Evolutionary conservation across 106 monocot species (phyloP).

Genomic region (Allium fistulosum): DNA sequence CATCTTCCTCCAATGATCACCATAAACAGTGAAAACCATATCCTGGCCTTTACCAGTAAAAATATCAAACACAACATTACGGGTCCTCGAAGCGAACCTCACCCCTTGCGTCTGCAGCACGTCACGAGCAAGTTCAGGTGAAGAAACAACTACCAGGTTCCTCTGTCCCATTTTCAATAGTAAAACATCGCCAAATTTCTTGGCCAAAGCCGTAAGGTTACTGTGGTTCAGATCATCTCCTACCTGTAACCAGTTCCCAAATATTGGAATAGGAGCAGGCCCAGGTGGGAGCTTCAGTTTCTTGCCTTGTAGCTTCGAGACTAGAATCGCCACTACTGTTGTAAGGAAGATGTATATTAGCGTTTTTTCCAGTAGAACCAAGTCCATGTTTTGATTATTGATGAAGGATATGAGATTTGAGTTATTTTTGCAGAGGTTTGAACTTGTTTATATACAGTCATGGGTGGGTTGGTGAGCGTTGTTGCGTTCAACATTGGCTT

Average conservation of each 20-base stretch:
- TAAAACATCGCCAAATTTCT: slow-evolving; percentile 50
- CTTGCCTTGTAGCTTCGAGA: slow-evolving; percentile 65
- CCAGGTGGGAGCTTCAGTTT: slow-evolving; percentile 63
- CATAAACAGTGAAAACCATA: slow-evolving; percentile 89
- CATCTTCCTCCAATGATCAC: slow-evolving; percentile 90
- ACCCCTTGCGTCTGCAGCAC: slow-evolving; percentile 79
- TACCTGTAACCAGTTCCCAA: slow-evolving; percentile 82
- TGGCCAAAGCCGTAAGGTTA: slow-evolving; percentile 51
- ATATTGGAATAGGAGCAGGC: slow-evolving; percentile 47
- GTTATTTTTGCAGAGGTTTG: too few relatives aligned
- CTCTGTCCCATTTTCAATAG: slow-evolving; percentile 69
- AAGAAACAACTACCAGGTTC: slow-evolving; percentile 67
- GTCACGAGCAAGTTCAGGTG: slow-evolving; percentile 59
- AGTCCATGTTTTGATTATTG: slow-evolving; percentile 34
- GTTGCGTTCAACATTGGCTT: too few relatives aligned
- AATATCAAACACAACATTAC: slow-evolving; percentile 83
- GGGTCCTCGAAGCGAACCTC: slow-evolving; percentile 78
- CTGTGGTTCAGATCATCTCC: slow-evolving; percentile 76
- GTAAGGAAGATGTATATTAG: slow-evolving; percentile 68
- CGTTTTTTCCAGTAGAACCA: slow-evolving; percentile 54
- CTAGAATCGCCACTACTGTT: slow-evolving; percentile 35
- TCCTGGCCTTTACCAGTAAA: slow-evolving; percentile 85
- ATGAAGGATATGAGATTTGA: too few relatives aligned
- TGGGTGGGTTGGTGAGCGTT: too few relatives aligned
- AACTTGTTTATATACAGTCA: too few relatives aligned